These are phyloP conservation scores for Ophiostoma fasciatum DNA, from an alignment of 2,329 filamentous ascomycete genomes.

Conservation along the genomic window DNA sequence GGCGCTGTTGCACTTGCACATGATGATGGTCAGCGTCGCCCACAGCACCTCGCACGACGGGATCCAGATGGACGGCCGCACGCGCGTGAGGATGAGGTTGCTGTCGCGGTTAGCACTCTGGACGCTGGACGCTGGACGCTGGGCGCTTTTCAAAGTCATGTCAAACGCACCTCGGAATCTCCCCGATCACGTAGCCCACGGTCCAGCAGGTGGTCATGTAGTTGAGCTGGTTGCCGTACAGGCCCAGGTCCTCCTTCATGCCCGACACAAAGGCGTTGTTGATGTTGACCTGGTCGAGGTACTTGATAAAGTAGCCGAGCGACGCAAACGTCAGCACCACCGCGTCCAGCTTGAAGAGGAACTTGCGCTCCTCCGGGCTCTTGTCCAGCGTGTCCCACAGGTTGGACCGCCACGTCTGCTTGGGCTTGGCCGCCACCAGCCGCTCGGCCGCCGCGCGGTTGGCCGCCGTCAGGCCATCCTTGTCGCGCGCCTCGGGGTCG, in stretches of 20 bases:
- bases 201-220: slow-evolving; percentile 20
- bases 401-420: slow-evolving; percentile 28
- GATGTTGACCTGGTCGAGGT: slow-evolving; percentile 25
- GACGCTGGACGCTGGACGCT: too few species aligned
- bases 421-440: slow-evolving; percentile 4
- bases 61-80: slow-evolving; percentile 28
- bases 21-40: slow-evolving; percentile 21
- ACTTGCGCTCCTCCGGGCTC: slow-evolving; percentile 18
- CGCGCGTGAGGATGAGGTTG: slow-evolving; percentile 23
- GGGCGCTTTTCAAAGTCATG: not conserved
- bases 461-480: slow-evolving; percentile 5
- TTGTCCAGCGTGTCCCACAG: slow-evolving; percentile 32
- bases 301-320: slow-evolving; percentile 30
- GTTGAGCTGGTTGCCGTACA: slow-evolving; percentile 27
- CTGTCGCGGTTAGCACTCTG: not conserved
- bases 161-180: slow-evolving; percentile 18
- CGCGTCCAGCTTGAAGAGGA: slow-evolving; percentile 21
- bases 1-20: slow-evolving; percentile 18
- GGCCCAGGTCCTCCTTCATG: slow-evolving; percentile 27
- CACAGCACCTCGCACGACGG: slow-evolving; percentile 24
- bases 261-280: slow-evolving; percentile 30
- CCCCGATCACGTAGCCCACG: slow-evolving; percentile 24
- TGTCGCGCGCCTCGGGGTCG: too few species aligned
- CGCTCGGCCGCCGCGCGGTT: slow-evolving; percentile 4
- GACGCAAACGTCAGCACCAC: slow-evolving; percentile 23